Base-by-base conservation (phyloP, 495 filamentous ascomycete species). In the Penicillium mononematosum region DNA sequence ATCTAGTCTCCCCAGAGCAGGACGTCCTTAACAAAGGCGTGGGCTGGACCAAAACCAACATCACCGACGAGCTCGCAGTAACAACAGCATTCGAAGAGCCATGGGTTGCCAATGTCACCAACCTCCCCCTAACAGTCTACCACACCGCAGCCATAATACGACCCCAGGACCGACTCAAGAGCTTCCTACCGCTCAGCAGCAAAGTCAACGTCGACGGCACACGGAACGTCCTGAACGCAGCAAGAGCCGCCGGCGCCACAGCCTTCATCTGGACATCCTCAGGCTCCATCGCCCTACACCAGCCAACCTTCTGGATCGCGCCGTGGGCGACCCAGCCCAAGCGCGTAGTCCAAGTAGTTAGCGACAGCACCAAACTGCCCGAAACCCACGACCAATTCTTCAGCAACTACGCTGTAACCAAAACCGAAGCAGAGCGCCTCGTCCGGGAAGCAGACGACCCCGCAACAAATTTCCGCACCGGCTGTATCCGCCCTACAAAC, bases 151-250 rank as follows among this genome's bases (percentile, higher is more conserved):
- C 81, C 0, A 61, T 73, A 6, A 82, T 86, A 46, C 65, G 75
- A 5, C 68, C 78, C 0, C 70, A 68, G 8, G 82, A 84, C 36
- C 81, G 83, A 14, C 70, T 71, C 53, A 56, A 66, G 43, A 56
- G 65, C 12, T 71, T 78, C 29, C 80, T 83, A 48, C 71, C 75
- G 6, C 70, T 71, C 20, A 62, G 76, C 54, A 70, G 66, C 53
- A 70, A 76, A n/a, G 79, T 86, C 32, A 86, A 86, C 56, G 67
- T 83, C 27, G 75, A 70, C 22, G 83, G 83, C 48, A 78, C 81
- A 17, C 61, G 60, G 20, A 78, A 82, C 49, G 73, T 84, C 7
- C 62, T 85, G 5, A 65, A 70, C 16, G 79, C 79, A 0, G 74
- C 80, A 12, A 75, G 73, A 49, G 63, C 63, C 14, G 70, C 67